Evolutionary conservation across 768 basidiomycete genomes (phyloP).

Genomic region (Suillus ampliporus): DNA sequence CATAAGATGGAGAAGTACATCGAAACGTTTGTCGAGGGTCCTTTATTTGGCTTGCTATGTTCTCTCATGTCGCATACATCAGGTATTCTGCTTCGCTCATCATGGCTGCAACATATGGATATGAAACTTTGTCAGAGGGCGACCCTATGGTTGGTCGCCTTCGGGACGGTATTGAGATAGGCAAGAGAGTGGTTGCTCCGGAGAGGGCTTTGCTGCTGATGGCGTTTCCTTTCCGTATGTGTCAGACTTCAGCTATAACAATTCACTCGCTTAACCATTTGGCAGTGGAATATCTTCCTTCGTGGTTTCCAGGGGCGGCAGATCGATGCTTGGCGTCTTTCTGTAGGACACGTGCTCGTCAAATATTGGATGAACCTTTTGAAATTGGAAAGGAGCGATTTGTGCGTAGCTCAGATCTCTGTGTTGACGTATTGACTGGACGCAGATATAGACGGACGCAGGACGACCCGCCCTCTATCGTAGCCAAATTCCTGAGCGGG

Average conservation of each 20-base stretch:
- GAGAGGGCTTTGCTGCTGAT: conserved; percentile 11
- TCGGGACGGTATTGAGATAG: not conserved
- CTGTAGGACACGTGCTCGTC: not conserved
- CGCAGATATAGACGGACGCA: not conserved
- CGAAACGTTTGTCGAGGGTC: conserved; percentile 12
- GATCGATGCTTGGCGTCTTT: not conserved
- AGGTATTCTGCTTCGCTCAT: conserved; percentile 32
- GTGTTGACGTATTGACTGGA: not conserved
- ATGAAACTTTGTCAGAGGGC: conserved; percentile 6
- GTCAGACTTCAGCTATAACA: not conserved
- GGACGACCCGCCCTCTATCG: not conserved
- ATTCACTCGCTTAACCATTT: not conserved
- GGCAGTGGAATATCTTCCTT: conserved; percentile 15
- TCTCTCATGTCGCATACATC: not conserved
- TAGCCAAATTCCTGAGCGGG: not conserved
- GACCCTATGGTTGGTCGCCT: conserved; percentile 9
- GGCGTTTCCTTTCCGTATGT: conserved; percentile 17
- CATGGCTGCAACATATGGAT: conserved; percentile 15
- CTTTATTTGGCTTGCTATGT: not conserved
- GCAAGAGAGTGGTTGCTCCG: not conserved
- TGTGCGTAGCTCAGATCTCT: conserved; percentile 17
- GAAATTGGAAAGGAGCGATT: conserved; percentile 29
- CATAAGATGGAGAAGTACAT: conserved; percentile 13
- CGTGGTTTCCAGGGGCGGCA: conserved; percentile 17
- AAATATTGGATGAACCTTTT: conserved; percentile 28